phyloP scores from a whole-genome alignment of 1,139 yeast genomes.

The Blastobotrys apis region DNA sequence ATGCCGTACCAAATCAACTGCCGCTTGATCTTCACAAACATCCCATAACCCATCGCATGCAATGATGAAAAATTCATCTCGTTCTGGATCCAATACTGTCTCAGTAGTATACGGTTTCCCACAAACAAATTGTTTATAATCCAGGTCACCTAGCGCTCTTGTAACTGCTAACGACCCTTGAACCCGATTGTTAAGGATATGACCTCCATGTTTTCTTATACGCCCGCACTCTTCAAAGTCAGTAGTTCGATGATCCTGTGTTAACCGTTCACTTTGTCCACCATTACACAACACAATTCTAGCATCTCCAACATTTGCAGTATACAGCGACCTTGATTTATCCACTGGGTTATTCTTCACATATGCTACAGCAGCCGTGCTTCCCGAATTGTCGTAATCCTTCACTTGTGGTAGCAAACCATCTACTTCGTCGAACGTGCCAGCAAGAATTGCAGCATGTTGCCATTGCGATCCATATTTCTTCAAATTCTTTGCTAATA shows the following conservation, averaged over 20 bases:
- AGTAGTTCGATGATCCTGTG: conserved; percentile 79
- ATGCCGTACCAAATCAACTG: conserved; percentile 59
- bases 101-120: conserved; percentile 74
- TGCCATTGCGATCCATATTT: conserved; percentile 28
- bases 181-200: conserved; percentile 70
- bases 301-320: conserved; percentile 88
- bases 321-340: conserved; percentile 43
- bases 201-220: conserved; percentile 63
- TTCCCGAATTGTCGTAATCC: conserved; percentile 67
- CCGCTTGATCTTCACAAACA: conserved; percentile 71
- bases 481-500: conserved; percentile 52
- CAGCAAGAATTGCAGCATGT: conserved; percentile 34
- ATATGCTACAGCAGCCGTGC: conserved; percentile 89
- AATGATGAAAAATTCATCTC: conserved; percentile 68
- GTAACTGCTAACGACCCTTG: conserved; percentile 84
- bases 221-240: conserved; percentile 60
- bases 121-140: conserved; percentile 70
- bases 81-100: conserved; percentile 30
- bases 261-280: conserved; percentile 60
- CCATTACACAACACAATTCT: conserved; percentile 61
- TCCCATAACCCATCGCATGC: conserved; percentile 97
- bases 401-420: conserved; percentile 49
- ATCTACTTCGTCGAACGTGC: conserved; percentile 69
- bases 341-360: conserved; percentile 5
- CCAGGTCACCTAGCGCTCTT: conserved; percentile 79